A percentile compares a stretch with the other conserved stretches of the same genome.
Conservation (phyloP, 73 alveolate species). For the Paramecium sexaurelia region DNA sequence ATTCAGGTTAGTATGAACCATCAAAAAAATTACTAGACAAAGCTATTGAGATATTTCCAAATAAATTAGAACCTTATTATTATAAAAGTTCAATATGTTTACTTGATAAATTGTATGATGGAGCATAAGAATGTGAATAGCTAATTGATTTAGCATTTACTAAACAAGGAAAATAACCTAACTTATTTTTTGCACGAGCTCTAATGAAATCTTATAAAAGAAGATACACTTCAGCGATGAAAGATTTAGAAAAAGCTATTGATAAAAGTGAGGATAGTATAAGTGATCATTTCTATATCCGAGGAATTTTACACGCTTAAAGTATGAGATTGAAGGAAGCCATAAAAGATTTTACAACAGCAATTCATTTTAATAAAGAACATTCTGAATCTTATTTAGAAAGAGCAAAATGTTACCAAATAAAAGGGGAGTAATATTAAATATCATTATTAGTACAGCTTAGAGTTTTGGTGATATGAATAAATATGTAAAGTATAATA, state of each 20-base stretch:
- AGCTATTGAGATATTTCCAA: slow-evolving; percentile 33
- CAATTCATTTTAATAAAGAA: slow-evolving; percentile 11
- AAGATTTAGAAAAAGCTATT: slow-evolving; percentile 50
- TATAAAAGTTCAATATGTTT: not conserved
- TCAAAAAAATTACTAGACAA: not conserved
- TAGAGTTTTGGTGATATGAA: slow-evolving; percentile 16
- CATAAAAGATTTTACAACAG: slow-evolving; percentile 51
- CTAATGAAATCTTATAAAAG: slow-evolving; percentile 22
- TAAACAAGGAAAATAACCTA: slow-evolving; percentile 30
- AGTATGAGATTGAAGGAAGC: slow-evolving; percentile 53
- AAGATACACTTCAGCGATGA: slow-evolving; percentile 31
- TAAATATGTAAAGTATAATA: not conserved
- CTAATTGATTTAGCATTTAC: not conserved
- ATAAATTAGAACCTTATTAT: not conserved
- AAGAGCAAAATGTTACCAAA: slow-evolving; percentile 49
- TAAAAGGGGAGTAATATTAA: slow-evolving; percentile 23
- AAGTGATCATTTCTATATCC: slow-evolving; percentile 22
- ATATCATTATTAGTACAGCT: not conserved
- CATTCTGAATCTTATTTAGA: slow-evolving; percentile 39
- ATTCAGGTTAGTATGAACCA: not conserved
- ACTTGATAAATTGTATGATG: not conserved
- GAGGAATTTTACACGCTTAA: slow-evolving; percentile 40
- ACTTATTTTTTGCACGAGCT: slow-evolving; percentile 1
- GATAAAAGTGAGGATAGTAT: slow-evolving; percentile 52
- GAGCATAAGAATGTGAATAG: not conserved